Evolutionary conservation across 164 flowering plant species (phyloP).

Genomic region (Kalanchoe fedtschenkoi): DNA sequence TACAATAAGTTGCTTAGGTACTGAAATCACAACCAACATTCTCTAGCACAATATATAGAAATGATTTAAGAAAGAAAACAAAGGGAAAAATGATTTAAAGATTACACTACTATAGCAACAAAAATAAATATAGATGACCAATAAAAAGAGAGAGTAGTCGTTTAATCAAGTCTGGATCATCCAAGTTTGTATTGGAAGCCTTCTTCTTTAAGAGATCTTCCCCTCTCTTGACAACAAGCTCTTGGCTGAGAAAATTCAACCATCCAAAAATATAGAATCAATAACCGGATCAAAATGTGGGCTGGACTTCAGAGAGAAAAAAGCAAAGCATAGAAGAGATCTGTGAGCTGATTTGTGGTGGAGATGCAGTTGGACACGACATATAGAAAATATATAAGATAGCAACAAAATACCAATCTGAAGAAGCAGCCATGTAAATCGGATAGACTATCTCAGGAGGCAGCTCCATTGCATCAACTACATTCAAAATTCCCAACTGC

Average conservation of each 20-base stretch:
- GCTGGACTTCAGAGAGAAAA: neutral
- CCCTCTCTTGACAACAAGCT: conserved; percentile 70
- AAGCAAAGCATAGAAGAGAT: neutral
- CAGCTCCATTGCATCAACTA: conserved; percentile 65
- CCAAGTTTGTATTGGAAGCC: conserved; percentile 62
- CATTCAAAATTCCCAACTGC: conserved; percentile 80
- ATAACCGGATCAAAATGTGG: neutral
- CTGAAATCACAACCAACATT: neutral
- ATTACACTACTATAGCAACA: neutral
- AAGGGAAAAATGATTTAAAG: neutral
- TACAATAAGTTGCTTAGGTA: neutral
- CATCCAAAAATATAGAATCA: conserved; percentile 11
- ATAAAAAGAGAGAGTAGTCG: conserved; percentile 60
- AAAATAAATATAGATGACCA: conserved; percentile 27
- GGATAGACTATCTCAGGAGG: conserved; percentile 62
- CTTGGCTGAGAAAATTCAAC: conserved; percentile 51
- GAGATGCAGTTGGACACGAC: conserved; percentile 3
- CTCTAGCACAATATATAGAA: too few species aligned
- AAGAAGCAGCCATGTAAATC: conserved; percentile 61
- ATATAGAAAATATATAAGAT: neutral
- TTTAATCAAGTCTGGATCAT: conserved; percentile 53
- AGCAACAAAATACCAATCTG: conserved; percentile 60
- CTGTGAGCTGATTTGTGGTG: conserved; percentile 7
- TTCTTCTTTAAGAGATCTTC: conserved; percentile 84
- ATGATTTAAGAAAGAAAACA: neutral